A percentile compares a stretch with the other conserved stretches of the same genome.
Conservation (phyloP, 148 eudicot species). For the Pouteria glomerata region DNA sequence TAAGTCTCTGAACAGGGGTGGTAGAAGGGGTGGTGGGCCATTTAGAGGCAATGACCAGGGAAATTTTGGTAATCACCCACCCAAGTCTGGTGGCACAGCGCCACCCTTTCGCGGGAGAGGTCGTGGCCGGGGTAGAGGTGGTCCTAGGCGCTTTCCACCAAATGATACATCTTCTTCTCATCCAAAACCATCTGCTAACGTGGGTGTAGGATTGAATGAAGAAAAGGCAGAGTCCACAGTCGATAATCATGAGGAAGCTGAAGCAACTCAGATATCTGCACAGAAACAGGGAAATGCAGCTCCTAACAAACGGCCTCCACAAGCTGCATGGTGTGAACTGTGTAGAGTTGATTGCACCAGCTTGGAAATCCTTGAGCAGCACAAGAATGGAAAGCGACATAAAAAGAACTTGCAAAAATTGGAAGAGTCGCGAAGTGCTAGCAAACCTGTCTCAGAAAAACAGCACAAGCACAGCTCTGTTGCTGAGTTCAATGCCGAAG, state of each 20-base stretch:
- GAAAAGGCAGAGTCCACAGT: slow-evolving; percentile 9
- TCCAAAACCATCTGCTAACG: slow-evolving; percentile 11
- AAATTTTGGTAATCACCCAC: slow-evolving; percentile 16
- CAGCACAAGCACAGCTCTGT: slow-evolving; percentile 9
- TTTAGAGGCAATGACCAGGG: slow-evolving; percentile 18
- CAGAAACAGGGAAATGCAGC: slow-evolving; percentile 13
- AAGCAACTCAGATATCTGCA: slow-evolving; percentile 5
- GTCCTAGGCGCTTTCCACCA: slow-evolving; percentile 6
- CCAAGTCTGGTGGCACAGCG: slow-evolving; percentile 9
- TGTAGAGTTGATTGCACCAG: slow-evolving; percentile 69
- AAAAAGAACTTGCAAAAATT: slow-evolving; percentile 32
- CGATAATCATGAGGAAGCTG: slow-evolving; percentile 9
- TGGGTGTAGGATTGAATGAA: not conserved
- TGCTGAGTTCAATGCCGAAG: slow-evolving; percentile 13
- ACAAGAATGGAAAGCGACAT: slow-evolving; percentile 68
- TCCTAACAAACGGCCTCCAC: slow-evolving; percentile 17
- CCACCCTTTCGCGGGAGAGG: slow-evolving; percentile 22
- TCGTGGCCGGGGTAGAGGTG: slow-evolving; percentile 21
- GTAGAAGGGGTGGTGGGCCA: slow-evolving; percentile 27
- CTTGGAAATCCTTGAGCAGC: slow-evolving; percentile 62
- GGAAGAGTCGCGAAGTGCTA: slow-evolving; percentile 11
- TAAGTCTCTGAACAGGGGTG: slow-evolving; percentile 18
- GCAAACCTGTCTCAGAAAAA: slow-evolving; percentile 7
- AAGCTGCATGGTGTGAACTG: slow-evolving; percentile 52
- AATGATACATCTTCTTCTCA: slow-evolving; percentile 21